Base-by-base conservation (phyloP, 202 grass and related monocot species). In the Zizania palustris region DNA sequence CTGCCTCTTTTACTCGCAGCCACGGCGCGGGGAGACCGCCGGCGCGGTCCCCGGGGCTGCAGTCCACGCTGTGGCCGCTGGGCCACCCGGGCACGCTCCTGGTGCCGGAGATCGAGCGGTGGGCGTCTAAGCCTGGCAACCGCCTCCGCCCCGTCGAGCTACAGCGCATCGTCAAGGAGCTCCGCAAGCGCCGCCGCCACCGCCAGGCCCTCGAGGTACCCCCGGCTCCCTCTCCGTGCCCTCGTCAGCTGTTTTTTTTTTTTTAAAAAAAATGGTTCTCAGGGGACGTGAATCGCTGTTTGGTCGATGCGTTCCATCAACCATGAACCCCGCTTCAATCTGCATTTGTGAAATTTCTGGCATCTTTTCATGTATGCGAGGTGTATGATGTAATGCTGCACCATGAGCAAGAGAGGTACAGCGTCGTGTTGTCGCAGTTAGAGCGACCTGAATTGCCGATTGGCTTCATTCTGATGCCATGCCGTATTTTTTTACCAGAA, bases 201-300 rank as follows among this genome's bases (percentile, higher is more conserved):
- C 68, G 77, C 67, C 93, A 97, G 73, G 93, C 90, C 18, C 90
- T 97, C 45, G 88, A 97, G 93, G 93, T 97, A 84, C 38, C 51
- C 6, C 36, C 43, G 0, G 51, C 55, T 16, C n/a, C 18, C 0
- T 69, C 55, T 16, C n/a, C 18, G 0, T 69, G 12, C 13, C 41
- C 36, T 43, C n/a, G 9, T 67, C 15, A 45, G 33, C 7, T 64
- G 40, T 76, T 19, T 28, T 58, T 69, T 34, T 45, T 36, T 20
- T 71, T 82, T 44, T 28, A 28, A 10, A 44, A 44, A 44, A 11
- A 28, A 28, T 28, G 64, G 28, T 50, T 73, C 58, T 33, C 57
- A 3, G 5, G 35, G 49, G 38, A 68, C 46, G 2, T 63, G 0
- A 4, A n/a, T 5, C 11, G 58, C 19, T 67, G 6, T 41, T 45